Evolutionary conservation across 75 land plant genomes (phyloP), one percentile per base, ranked within the genome.

Genomic region (Picea glauca): DNA sequence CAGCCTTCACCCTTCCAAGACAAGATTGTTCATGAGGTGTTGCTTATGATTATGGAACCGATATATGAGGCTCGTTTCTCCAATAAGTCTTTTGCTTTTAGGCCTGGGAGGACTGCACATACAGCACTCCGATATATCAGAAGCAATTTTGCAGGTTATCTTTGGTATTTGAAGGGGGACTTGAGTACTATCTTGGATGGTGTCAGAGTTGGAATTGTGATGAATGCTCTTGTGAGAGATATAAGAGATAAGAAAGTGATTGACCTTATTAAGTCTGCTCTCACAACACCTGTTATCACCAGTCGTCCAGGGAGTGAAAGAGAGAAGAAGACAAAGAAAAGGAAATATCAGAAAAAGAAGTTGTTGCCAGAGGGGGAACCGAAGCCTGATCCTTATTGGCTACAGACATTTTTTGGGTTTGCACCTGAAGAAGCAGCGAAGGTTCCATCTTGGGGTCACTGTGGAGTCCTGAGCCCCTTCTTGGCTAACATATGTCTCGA

Each of bases 301-400:
- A 82, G 56, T 26, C 54, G 31, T 32, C 58, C 70, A 14, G 82
- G 63, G 18, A 81, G 75, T 8, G 86, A 59, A 61, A 81, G 78
- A 66, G 50, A 65, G 58, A 80, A 79, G 81, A 91, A 86, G 77
- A 85, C 84, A 84, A 84, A 64, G 80, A 80, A 79, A 31, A 93
- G 85, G 83, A 92, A 92, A 86, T 87, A 91, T 76, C 91, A 87
- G 84, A 90, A 88, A 84, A 90, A 88, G 87, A 84, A 81, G 62
- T 87, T 88, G 9, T 79, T 92, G 59, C 84, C 82, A 12, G 96
- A 93, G 57, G 92, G 84, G 58, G 93, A 90, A 83, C 93, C 95
- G 20, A 93, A 93, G 80, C 95, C 92, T 14, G 90, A 90, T 61
- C 95, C 95, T 12, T 93, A 90, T 79, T 93, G 95, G 95, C 83